phyloP scores from a whole-genome alignment of 1,139 yeast species.

The Protomyces pachydermus region DNA sequence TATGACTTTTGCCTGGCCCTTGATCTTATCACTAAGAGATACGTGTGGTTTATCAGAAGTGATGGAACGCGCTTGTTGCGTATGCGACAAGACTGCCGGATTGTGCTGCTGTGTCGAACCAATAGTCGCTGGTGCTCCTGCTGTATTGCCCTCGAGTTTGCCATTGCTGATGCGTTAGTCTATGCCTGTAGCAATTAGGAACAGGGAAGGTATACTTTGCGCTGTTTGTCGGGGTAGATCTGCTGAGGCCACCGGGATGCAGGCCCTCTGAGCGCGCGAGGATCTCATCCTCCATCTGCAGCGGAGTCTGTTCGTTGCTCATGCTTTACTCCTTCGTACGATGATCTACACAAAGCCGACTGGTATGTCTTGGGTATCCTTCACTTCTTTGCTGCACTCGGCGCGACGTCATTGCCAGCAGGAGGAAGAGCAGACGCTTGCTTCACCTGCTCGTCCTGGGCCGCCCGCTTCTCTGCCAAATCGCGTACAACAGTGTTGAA shows the following conservation, averaged over 20 bases:
- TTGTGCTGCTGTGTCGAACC: background rate
- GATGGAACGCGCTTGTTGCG: background rate
- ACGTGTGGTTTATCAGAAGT: conserved; percentile 3
- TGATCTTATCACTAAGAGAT: conserved; percentile 21
- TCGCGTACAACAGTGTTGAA: conserved; percentile 7
- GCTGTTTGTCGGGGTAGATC: conserved; percentile 6
- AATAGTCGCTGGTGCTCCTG: background rate
- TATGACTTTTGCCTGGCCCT: conserved; percentile 20
- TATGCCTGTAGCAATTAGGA: background rate
- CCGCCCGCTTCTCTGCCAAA: conserved; percentile 5
- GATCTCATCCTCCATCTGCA: background rate
- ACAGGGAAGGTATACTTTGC: background rate
- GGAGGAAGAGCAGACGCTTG: background rate
- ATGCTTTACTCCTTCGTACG: background rate
- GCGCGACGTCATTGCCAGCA: background rate
- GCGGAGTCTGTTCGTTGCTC: background rate
- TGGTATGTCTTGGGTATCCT: no score
- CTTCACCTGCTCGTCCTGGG: conserved; percentile 3
- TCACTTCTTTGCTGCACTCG: background rate
- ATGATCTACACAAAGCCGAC: no score
- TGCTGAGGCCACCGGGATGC: conserved; percentile 11
- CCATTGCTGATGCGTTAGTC: background rate
- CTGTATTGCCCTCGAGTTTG: background rate
- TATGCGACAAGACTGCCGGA: background rate
- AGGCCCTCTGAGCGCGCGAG: conserved; percentile 17